Percentiles rank a stretch among this genome's conserved stretches.
Evolutionary conservation across 768 basidiomycete genomes (phyloP).

Genomic region (Termitomyces sp.): DNA sequence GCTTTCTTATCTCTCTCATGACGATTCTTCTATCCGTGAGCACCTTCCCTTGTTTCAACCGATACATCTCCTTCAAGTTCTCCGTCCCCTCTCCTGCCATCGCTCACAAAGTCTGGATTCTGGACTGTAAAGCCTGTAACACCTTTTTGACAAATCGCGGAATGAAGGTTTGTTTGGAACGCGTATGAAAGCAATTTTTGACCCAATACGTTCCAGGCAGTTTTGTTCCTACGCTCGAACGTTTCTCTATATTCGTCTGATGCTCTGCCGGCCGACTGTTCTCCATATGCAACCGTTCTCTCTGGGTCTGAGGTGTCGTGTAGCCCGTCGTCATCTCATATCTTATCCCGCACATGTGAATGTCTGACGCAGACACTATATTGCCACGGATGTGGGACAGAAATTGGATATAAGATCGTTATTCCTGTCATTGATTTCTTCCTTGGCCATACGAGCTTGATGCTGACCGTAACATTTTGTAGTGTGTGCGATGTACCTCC

Average conservation of each 20-base stretch:
- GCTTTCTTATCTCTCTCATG: slow-evolving; percentile 14
- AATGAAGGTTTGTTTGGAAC: slow-evolving; percentile 58
- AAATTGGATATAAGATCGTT: slow-evolving; percentile 81
- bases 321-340: slow-evolving; percentile 27
- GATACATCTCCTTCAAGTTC: slow-evolving; percentile 22
- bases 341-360: slow-evolving; percentile 64
- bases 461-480: slow-evolving; percentile 4
- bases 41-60: slow-evolving; percentile 24
- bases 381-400: slow-evolving; percentile 73
- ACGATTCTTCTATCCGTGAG: slow-evolving; percentile 31
- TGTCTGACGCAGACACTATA: slow-evolving; percentile 81
- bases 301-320: slow-evolving; percentile 34
- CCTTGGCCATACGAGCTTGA: background rate
- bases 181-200: slow-evolving; percentile 1
- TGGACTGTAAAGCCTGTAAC: slow-evolving; percentile 72
- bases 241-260: slow-evolving; percentile 84
- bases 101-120: slow-evolving; percentile 74
- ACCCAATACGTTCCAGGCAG: slow-evolving; percentile 47
- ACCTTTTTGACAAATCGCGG: slow-evolving; percentile 79
- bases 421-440: slow-evolving; percentile 42
- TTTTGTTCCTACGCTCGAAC: slow-evolving; percentile 75
- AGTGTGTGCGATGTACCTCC: slow-evolving; percentile 72
- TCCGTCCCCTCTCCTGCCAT: slow-evolving; percentile 37
- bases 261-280: slow-evolving; percentile 74
- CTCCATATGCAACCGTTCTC: slow-evolving; percentile 48